Evolutionary conservation across 352 stramenopile genomes (phyloP), one percentile per base, ranked within the genome.

Genomic region (Phytophthora ramorum): DNA sequence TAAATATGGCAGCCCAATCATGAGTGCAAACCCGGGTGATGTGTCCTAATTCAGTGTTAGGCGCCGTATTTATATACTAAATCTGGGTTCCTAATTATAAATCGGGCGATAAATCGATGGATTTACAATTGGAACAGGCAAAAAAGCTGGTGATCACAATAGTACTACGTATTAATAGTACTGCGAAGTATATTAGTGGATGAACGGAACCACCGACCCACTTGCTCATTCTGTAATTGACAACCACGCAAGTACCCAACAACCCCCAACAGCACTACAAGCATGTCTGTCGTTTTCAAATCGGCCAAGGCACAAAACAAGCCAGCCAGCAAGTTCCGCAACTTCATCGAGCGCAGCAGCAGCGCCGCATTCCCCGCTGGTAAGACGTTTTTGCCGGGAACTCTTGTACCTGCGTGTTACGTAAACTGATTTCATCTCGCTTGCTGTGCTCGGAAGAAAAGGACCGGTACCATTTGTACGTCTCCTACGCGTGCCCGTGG

Each of bases 401-500:
- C 40, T 20, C 32, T 48, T 24, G 28, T 2, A 12, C 5, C 7
- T 34, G 28, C 13, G 12, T 16, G 19, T 17, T 28, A 9, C 38
- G 13, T 19, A 38, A 24, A 40, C 30, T 44, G 12, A 44, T 43
- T 14, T 40, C 7, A n/a, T 13, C 7, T 40, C 59, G 4, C 3
- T 52, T 26, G 20, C 12, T 24, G 24, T 24, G 22, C 13, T n/a
- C 32, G 34, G 17, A 37, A 76, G 69, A 76, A 35, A 75, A 78
- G 34, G 40, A 69, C 30, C 60, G 71, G 5, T 81, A 98, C 68
- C 91, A 98, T 73, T 69, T 98, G 14, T 97, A 97, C 74, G 78
- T 98, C 7, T 92, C 88, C 22, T 83, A 92, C 41, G 94, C 93
- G n/a, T 98, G 94, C 75, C 96, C 96, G 13, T 81, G 64, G 72